Evolutionary conservation across 768 basidiomycete species (phyloP), one percentile per base, ranked within the genome.

Genomic region (Rhizopogon vulgaris): DNA sequence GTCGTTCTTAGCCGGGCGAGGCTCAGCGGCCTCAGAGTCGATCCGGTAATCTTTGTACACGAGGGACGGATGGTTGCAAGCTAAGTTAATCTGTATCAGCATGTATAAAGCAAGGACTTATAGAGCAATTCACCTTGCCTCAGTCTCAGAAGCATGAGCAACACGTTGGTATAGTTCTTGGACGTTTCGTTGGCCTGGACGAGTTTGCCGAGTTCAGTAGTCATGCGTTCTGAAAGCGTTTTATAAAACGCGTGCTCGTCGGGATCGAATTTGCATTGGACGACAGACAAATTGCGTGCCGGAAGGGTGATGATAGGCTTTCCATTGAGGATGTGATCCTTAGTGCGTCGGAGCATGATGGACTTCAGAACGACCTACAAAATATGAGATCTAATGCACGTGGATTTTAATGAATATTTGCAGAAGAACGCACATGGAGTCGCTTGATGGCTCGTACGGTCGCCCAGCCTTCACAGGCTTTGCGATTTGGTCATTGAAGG

Each of bases 301-400:
- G 96, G 96, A 0, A 99, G 78, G 14, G 86, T 77, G 38, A 98
- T 76, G 17, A 98, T 73, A 0, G 82, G 80, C 60, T 92, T 87
- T 5, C 95, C 95, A 52, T 94, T 85, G 15, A 87, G 56, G 0
- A 70, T 59, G 47, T 84, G 80, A 36, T 77, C 78, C 69, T 98
- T 99, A 3, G 77, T 84, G 4, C 96, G 83, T 5, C 95, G 79
- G 28, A 97, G 79, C 94, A 98, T 95, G 55, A 94, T 75, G 11
- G 86, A 79, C 57, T 85, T 83, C 12, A 98, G 72, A 3, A 98
- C 83, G 36, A 88, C 81, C 82, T 91, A 60, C 11, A 15, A 32
- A 8, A 25, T 30, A 40, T 12, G 15, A 27, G 10, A 12, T 39
- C n/a, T 15, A 30, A 18, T 8, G 9, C 17, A 39, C 10, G 22